Evolutionary conservation across 164 flowering plant genomes (phyloP), one percentile per base, ranked within the genome.

Genomic region (Magnolia officinalis): DNA sequence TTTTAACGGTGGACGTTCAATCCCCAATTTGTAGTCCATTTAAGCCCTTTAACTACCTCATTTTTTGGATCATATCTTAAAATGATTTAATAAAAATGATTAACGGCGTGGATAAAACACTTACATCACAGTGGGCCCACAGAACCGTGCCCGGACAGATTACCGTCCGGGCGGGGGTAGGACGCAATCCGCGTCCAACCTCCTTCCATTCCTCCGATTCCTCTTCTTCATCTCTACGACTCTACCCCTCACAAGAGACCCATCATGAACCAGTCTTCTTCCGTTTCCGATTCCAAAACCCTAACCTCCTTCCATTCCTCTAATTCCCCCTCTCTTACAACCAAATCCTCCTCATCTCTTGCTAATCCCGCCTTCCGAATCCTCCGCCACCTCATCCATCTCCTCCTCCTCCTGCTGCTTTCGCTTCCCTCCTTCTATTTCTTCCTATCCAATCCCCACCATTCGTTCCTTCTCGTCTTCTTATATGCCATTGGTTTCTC

Each of bases 401-500:
- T 82, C 26, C 87, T 86, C 1, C 78, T 87, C 13, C 78, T 89
- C 6, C 72, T 89, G 16, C 81, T 89, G 50, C 58, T 91, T 7
- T 82, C 85, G 26, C 68, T 92, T 2, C 92, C 93, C 11, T 81
- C 88, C 26, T 63, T 90, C 50, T 92, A 89, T 83, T 86, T 88
- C 76, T 73, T 89, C 71, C 64, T 83, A 1, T 84, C 86, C 20
- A 86, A 82, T 68, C 87, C 88, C 55, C 80, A 70, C 52, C 79
- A 87, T 7, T 83, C 87, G 8, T 79, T 86, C 71, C 2, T 87
- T 5, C 75, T 89, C n/a, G 85, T 82, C 70, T 84, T 91, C 67
- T 72, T 93, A 31, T 84, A 80, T 6, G 82, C 86, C 23, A 65
- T 91, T 16, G 85, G 89, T 10, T 88, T 91, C 76, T 85, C 87